Conservation (phyloP, 495 filamentous ascomycete genomes). For the Aspergillus sclerotioniger region DNA sequence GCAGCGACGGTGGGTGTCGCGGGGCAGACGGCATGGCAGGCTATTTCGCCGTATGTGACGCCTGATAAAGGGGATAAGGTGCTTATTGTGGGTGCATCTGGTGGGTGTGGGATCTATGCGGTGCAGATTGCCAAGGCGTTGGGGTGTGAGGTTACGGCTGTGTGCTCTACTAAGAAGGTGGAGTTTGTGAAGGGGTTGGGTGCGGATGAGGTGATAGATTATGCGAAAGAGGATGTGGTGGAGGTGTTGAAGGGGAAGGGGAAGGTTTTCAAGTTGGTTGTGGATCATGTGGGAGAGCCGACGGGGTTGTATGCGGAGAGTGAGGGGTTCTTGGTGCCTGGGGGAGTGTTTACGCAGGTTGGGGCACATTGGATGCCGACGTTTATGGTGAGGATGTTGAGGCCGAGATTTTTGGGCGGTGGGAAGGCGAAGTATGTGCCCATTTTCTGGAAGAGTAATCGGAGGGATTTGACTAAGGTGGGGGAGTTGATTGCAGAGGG, state of each 20-base stretch:
- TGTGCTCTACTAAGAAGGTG: conserved; percentile 58
- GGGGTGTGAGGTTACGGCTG: conserved; percentile 61
- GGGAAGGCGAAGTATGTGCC: conserved; percentile 56
- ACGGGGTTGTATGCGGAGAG: conserved; percentile 52
- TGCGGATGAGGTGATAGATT: conserved; percentile 69
- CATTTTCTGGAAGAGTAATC: conserved; percentile 36
- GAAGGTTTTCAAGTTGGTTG: conserved; percentile 50
- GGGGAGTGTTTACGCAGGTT: conserved; percentile 58
- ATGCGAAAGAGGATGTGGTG: conserved; percentile 54
- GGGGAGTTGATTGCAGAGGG: conserved; percentile 60
- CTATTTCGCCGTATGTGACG: conserved; percentile 53
- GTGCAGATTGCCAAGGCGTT: conserved; percentile 66
- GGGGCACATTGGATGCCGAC: conserved; percentile 37
- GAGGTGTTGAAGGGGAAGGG: conserved; percentile 48
- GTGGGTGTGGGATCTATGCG: conserved; percentile 58
- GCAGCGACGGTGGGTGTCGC: conserved; percentile 55
- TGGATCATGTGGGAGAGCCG: conserved; percentile 61
- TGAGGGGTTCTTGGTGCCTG: conserved; percentile 53
- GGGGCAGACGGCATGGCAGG: conserved; percentile 58
- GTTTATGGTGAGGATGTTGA: conserved; percentile 29
- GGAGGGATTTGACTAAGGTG: conserved; percentile 53
- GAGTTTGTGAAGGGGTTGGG: conserved; percentile 58
- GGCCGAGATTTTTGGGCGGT: conserved; percentile 63
- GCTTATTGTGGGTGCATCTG: conserved; percentile 68
- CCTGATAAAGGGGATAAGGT: conserved; percentile 47